These are phyloP conservation scores for Gnomoniopsis sp. DNA, from an alignment of 2,329 filamentous ascomycete genomes.

Conservation along the genomic window DNA sequence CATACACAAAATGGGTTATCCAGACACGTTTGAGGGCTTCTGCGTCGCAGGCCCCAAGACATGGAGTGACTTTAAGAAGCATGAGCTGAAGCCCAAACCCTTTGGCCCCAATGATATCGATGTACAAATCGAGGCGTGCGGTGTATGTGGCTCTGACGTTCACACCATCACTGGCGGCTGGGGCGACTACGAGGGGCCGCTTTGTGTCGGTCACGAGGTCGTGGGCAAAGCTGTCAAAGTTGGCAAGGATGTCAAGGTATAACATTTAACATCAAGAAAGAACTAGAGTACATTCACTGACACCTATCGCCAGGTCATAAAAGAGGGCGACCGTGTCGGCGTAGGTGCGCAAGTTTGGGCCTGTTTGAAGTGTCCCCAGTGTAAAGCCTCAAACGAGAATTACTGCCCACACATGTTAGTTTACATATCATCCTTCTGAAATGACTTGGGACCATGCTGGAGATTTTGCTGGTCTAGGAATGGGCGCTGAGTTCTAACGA, in stretches of 20 bases:
- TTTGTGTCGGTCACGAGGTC: conserved; percentile 59
- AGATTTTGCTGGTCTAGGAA: no score
- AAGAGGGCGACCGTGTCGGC: conserved; percentile 62
- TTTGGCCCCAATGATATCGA: conserved; percentile 69
- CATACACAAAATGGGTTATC: conserved; percentile 37
- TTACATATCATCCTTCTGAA: background rate
- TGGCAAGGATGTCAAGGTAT: conserved; percentile 34
- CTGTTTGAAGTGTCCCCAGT: conserved; percentile 49
- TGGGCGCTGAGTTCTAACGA: background rate
- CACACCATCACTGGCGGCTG: conserved; percentile 56
- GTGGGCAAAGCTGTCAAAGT: conserved; percentile 51
- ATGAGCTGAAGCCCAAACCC: conserved; percentile 52
- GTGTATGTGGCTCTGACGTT: conserved; percentile 59
- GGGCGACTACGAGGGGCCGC: conserved; percentile 41
- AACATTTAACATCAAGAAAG: conserved; percentile 29
- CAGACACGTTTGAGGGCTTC: conserved; percentile 41
- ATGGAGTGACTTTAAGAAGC: conserved; percentile 39
- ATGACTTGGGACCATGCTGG: no score
- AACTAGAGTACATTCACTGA: conserved; percentile 23
- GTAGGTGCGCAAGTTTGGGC: conserved; percentile 59
- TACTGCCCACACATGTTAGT: conserved; percentile 45
- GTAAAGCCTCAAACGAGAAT: conserved; percentile 47
- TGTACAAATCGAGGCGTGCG: conserved; percentile 67
- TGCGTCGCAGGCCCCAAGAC: conserved; percentile 38
- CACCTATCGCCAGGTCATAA: conserved; percentile 33